These are phyloP conservation scores for Aspergillus transmontanensis DNA, from an alignment of 2,329 filamentous ascomycete species.

Conservation along the genomic window DNA sequence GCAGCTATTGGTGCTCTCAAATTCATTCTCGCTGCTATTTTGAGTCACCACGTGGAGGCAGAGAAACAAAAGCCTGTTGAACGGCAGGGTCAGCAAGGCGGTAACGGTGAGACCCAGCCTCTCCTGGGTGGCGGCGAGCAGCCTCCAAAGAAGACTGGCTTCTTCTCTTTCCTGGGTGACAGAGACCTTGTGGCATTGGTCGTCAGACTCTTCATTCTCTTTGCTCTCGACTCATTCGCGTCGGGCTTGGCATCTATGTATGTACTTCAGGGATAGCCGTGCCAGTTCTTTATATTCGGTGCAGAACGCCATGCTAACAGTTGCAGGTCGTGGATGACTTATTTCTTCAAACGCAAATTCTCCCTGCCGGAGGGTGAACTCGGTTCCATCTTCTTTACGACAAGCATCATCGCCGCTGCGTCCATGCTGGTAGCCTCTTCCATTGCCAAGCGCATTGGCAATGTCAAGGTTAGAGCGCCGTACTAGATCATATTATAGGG, in stretches of 20 bases:
- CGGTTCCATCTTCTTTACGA: slow-evolving; percentile 56
- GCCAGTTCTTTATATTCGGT: slow-evolving; percentile 28
- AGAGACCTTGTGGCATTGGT: slow-evolving; percentile 42
- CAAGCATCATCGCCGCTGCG: slow-evolving; percentile 44
- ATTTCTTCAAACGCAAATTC: slow-evolving; percentile 61
- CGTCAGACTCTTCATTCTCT: slow-evolving; percentile 63
- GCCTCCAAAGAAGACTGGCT: slow-evolving; percentile 31
- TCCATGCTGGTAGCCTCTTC: slow-evolving; percentile 58
- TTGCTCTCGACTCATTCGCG: slow-evolving; percentile 69
- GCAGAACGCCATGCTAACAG: slow-evolving; percentile 20
- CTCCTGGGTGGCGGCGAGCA: slow-evolving; percentile 26
- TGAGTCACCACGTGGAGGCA: slow-evolving; percentile 53
- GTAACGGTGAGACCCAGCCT: slow-evolving; percentile 40
- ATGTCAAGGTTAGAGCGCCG: slow-evolving; percentile 43
- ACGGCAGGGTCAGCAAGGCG: slow-evolving; percentile 17
- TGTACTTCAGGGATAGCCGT: slow-evolving; percentile 28
- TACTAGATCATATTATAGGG: not conserved
- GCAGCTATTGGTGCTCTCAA: slow-evolving; percentile 61
- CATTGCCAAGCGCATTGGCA: slow-evolving; percentile 65
- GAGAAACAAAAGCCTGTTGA: slow-evolving; percentile 26
- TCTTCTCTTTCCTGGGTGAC: slow-evolving; percentile 61
- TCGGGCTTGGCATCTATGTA: slow-evolving; percentile 69
- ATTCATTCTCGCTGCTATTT: slow-evolving; percentile 52
- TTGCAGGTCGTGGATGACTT: slow-evolving; percentile 53
- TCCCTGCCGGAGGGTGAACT: slow-evolving; percentile 54